Base-by-base conservation (phyloP, 345 rosid genomes). In the Chamaenerion angustifolium region DNA sequence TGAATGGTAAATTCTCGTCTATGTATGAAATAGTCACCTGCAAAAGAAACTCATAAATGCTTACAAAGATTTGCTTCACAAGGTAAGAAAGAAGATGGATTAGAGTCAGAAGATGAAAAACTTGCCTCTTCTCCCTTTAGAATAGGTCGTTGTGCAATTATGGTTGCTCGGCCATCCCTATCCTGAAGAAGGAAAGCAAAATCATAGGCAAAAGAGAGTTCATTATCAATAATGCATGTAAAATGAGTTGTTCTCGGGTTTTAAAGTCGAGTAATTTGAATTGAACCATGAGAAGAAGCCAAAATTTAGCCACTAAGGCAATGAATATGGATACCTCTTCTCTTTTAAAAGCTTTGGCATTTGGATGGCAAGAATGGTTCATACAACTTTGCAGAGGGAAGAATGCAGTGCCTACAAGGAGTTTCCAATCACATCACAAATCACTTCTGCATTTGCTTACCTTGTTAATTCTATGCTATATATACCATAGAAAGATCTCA, bases 321-420 rank as follows among this genome's bases (percentile, higher is more conserved):
- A 8, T 31, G 37, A 31, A 31, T 3, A 31, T 31, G 37, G 8
- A 31, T 31, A 76, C 97, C 89, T 81, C 83, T 17, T 90, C 95
- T 75, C 98, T 73, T 75, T 86, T 90, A 76, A 90, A 90, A 47
- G 98, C 98, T 67, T 74, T 81, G 48, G 95, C 86, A 59, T 78
- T 86, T 23, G 98, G 95, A 60, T 59, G 68, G 60, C 98, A 90
- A 0, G 98, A 86, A 66, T 90, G 95, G 68, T 90, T 90, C 88
- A 83, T 71, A 61, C 98, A 86, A 61, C 98, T 86, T 64, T 86
- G 92, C 57, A 90, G 50, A 47, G 98, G 89, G 75, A 74, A 90
- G 76, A 90, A 90, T 10, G 94, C 95, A n/a, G 85, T 76, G 58
- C 98, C 98, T 90, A 47, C 46, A 23, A 59, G 61, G 58, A 62